Conservation (phyloP, 768 basidiomycete genomes). For the Mycena alexandri region DNA sequence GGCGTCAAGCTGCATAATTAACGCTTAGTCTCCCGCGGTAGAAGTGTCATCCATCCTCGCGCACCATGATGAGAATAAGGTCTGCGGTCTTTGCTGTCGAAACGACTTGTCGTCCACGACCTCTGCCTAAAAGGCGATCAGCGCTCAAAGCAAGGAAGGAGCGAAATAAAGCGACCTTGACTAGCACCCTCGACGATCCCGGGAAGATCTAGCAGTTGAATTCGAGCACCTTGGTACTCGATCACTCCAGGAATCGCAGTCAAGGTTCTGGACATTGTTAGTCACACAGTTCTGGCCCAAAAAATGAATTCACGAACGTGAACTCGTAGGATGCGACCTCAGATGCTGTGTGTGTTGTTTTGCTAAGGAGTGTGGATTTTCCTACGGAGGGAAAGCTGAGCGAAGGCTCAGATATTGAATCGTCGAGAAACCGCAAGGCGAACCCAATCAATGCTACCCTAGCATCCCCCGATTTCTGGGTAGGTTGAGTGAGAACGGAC, state of each 20-base stretch:
- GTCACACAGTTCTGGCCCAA: neutral
- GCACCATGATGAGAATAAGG: constrained; percentile 90
- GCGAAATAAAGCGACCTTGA: constrained; percentile 59
- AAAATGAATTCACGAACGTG: constrained; percentile 79
- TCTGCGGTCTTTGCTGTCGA: constrained; percentile 95
- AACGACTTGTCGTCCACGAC: constrained; percentile 96
- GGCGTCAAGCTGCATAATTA: constrained; percentile 63
- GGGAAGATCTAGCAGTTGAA: constrained; percentile 95
- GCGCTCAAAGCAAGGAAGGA: neutral
- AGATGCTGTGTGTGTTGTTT: constrained; percentile 91
- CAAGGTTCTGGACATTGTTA: constrained; percentile 29
- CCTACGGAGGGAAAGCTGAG: constrained; percentile 89
- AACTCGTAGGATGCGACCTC: constrained; percentile 95
- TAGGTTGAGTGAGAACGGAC: neutral
- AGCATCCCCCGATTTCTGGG: constrained; percentile 80
- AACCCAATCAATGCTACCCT: constrained; percentile 89
- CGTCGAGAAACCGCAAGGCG: neutral
- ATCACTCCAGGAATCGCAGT: constrained; percentile 98
- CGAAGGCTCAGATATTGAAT: neutral
- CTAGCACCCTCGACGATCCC: constrained; percentile 96
- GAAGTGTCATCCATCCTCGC: too few relatives aligned
- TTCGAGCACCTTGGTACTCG: constrained; percentile 91
- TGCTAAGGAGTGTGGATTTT: constrained; percentile 93
- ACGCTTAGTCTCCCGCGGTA: neutral
- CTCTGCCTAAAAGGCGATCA: constrained; percentile 66